A percentile compares a stretch with the other conserved stretches of the same genome.
Evolutionary conservation across 352 stramenopile species (phyloP).

Genomic region (Peronosclerospora sorghi): DNA sequence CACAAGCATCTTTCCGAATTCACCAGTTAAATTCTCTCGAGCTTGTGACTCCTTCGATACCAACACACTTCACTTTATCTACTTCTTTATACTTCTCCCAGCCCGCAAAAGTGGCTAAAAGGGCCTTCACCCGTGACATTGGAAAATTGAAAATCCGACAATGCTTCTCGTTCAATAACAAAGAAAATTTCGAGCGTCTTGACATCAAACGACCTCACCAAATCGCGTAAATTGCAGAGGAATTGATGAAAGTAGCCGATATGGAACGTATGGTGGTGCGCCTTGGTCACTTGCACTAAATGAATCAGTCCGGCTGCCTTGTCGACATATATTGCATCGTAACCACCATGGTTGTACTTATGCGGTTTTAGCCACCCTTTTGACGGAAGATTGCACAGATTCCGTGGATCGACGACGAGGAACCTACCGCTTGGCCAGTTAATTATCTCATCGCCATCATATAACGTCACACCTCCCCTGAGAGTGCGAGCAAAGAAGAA

Average conservation of each 20-base stretch:
- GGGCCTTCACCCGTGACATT: neutral
- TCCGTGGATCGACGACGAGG: neutral
- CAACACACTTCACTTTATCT: neutral
- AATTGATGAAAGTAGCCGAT: neutral
- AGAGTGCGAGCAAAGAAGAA: slow-evolving; percentile 11
- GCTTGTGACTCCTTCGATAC: neutral
- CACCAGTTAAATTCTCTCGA: too few species aligned
- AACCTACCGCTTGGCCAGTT: neutral
- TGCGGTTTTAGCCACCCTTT: neutral
- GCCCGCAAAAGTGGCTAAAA: neutral
- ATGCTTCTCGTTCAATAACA: neutral
- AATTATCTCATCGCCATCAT: slow-evolving; percentile 3
- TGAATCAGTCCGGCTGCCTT: neutral
- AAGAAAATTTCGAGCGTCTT: slow-evolving; percentile 8
- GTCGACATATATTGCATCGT: slow-evolving; percentile 11
- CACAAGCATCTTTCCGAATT: too few species aligned
- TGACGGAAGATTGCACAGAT: neutral
- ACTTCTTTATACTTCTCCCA: slow-evolving; percentile 1
- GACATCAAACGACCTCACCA: neutral
- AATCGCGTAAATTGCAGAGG: too few species aligned
- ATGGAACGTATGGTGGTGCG: neutral
- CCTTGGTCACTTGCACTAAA: slow-evolving; percentile 5
- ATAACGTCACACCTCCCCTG: neutral
- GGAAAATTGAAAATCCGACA: neutral
- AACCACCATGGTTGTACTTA: slow-evolving; percentile 3